Base-by-base conservation (phyloP, 371 early-diverging fungal genomes). In the Fennellomyces sp. region DNA sequence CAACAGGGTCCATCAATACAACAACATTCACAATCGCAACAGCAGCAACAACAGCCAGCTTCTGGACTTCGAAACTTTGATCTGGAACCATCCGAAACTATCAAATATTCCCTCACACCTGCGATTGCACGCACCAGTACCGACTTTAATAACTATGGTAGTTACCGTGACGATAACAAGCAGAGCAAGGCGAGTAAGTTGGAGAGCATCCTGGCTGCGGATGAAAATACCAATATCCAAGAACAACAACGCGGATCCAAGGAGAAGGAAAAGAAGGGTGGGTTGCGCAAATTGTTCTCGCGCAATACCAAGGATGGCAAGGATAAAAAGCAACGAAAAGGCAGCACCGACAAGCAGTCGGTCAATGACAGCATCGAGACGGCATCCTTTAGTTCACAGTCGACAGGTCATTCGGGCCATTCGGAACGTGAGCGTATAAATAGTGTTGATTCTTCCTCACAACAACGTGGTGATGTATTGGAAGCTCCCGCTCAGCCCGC, bases 91-190 rank as follows among this genome's bases (percentile, higher is more conserved):
- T 52, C 72, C 6, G 81, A 80, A 33, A 80, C 81, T 0, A 77
- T 77, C 42, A 77, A 78, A 50, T 71, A 76, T 29, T 81, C 81
- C 8, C 66, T 81, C 2, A 81, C 81, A 17, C 81, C 81, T 3
- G 63, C 64, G 5, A 72, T 77, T 58, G 81, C 81, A 0, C 69
- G 71, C 21, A 76, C 23, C n/a, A 45, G 51, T 63, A 61, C 36
- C 8, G 64, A 70, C 23, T 63, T 64, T 27, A 42, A 47, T 33
- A 45, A 23, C 12, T 49, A 60, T 19, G 31, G 36, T 19, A 29
- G 48, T 39, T 54, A 58, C 19, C 33, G 55, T 5, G 17, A 36
- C 17, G 29, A 25, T 3, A 30, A 26, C 13, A 54, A 53, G 29
- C 61, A 56, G 25, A 49, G 52, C 25, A 62, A 64, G 52, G 62